Evolutionary conservation across 129 eudicot species (phyloP).

Genomic region (Saussurea involucrata): DNA sequence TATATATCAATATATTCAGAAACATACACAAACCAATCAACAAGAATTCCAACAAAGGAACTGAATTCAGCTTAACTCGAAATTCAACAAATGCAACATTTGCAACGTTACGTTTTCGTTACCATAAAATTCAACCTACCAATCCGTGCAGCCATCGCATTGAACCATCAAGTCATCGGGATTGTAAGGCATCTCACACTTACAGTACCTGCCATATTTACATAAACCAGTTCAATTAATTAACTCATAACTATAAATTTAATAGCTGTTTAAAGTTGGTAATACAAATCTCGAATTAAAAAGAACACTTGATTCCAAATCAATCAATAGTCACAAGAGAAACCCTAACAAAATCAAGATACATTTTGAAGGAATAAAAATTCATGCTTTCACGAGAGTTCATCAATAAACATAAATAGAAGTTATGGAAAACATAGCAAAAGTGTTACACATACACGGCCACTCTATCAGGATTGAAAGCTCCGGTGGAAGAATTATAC

Average conservation of each 20-base stretch:
- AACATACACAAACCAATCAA: neutral
- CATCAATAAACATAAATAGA: neutral
- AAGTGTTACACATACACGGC: slow-evolving; percentile 60
- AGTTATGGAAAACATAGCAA: neutral
- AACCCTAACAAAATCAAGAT: neutral
- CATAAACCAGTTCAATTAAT: slow-evolving; percentile 7
- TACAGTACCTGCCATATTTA: slow-evolving; percentile 65
- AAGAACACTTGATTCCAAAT: neutral
- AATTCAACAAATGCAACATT: neutral
- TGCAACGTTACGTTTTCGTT: neutral
- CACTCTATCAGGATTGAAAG: slow-evolving; percentile 82
- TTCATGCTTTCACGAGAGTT: neutral
- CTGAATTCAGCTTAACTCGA: neutral
- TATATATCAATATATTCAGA: neutral
- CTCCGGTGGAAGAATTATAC: slow-evolving; percentile 80
- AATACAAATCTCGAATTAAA: neutral
- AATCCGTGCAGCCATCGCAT: slow-evolving; percentile 87
- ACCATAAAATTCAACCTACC: slow-evolving; percentile 36
- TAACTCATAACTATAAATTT: neutral
- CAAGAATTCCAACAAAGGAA: neutral
- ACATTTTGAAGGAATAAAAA: neutral
- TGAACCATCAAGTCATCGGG: slow-evolving; percentile 97
- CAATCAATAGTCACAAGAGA: neutral
- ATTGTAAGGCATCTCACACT: slow-evolving; percentile 98
- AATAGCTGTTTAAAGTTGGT: neutral